These are phyloP conservation scores for Phytomonas francai DNA, from an alignment of 208 protist species.

Conservation along the genomic window DNA sequence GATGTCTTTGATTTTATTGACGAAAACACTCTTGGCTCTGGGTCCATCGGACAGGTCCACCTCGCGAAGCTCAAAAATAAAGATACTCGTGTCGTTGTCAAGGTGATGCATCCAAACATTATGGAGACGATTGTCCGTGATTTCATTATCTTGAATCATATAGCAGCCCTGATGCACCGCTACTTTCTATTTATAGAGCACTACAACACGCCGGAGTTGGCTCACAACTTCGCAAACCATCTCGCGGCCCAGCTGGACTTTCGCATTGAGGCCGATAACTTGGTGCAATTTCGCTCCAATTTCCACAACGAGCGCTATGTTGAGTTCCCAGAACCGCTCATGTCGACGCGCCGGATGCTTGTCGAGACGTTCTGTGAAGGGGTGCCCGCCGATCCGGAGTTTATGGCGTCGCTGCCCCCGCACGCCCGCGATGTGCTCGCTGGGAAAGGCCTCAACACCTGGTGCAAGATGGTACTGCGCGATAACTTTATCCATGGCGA, in stretches of 20 bases:
- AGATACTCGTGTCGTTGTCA: conserved; percentile 67
- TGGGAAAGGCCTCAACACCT: conserved; percentile 84
- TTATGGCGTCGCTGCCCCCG: conserved; percentile 56
- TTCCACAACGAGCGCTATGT: conserved; percentile 71
- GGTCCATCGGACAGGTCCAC: conserved; percentile 90
- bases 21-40: conserved; percentile 62
- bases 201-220: conserved; percentile 58
- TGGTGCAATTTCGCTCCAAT: conserved; percentile 77
- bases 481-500: conserved; percentile 92
- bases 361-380: conserved; percentile 87
- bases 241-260: conserved; percentile 87
- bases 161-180: conserved; percentile 32
- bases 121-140: conserved; percentile 81
- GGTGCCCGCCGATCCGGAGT: conserved; percentile 69
- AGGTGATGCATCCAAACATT: conserved; percentile 87
- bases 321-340: conserved; percentile 73
- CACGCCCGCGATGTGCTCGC: conserved; percentile 78
- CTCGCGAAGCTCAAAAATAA: conserved; percentile 58
- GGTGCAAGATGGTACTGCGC: conserved; percentile 87
- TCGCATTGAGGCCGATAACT: conserved; percentile 82
- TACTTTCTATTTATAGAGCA: conserved; percentile 27
- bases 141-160: conserved; percentile 64
- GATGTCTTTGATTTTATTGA: conserved; percentile 70
- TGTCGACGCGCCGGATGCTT: conserved; percentile 76
- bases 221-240: conserved; percentile 67